These are phyloP conservation scores for Rugosomyces carneus DNA, from an alignment of 1,284 basidiomycete genomes.

Conservation along the genomic window DNA sequence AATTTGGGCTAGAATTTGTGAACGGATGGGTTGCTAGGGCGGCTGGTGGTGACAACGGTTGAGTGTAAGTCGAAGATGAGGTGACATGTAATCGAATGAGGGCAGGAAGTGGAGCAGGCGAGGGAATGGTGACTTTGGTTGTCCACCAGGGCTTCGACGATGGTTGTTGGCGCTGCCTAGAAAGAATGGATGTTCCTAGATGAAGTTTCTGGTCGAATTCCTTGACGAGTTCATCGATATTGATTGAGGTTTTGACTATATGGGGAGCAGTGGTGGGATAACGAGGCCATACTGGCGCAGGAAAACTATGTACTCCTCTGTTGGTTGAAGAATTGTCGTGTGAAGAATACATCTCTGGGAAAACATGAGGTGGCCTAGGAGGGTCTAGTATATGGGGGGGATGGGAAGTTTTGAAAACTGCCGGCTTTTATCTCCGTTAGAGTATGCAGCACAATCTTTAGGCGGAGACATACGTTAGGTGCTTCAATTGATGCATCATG, in stretches of 20 bases:
- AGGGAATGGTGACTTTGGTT: slow-evolving; percentile 14
- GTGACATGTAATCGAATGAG: background rate
- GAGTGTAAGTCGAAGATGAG: background rate
- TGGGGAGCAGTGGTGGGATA: slow-evolving; percentile 8
- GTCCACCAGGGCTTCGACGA: slow-evolving; percentile 13
- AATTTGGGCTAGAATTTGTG: background rate
- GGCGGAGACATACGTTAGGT: background rate
- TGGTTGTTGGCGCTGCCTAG: background rate
- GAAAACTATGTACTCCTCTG: slow-evolving; percentile 1
- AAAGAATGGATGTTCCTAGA: slow-evolving; percentile 8
- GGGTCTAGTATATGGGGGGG: background rate
- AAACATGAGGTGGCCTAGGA: background rate
- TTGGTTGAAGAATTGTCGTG: slow-evolving; percentile 23
- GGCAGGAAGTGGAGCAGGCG: slow-evolving; percentile 15
- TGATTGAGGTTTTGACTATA: background rate
- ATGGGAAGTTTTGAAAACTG: background rate
- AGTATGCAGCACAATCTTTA: background rate
- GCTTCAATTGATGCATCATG: background rate
- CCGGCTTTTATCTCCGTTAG: background rate
- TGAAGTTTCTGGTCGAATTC: slow-evolving; percentile 17
- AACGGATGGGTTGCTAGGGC: background rate
- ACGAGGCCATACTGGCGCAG: slow-evolving; percentile 18
- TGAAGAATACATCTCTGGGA: background rate
- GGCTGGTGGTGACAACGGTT: background rate
- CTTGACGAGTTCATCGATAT: slow-evolving; percentile 8